A percentile compares a stretch with the other conserved stretches of the same genome.
Conservation (phyloP, 805 yeast genomes). For the Priceomyces carsonii region DNA sequence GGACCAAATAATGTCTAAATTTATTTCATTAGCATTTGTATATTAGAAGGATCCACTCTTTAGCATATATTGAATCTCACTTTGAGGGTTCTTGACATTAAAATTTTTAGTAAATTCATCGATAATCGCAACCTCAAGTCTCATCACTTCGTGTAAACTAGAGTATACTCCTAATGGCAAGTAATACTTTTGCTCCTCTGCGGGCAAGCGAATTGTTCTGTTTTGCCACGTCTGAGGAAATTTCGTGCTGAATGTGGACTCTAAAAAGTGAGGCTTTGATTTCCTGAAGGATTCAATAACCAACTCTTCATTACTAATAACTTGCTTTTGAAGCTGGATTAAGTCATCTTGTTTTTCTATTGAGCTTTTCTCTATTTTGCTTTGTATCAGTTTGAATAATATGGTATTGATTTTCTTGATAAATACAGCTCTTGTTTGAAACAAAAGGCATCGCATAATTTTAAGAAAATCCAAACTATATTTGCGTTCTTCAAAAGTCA, state of each 20-base stretch:
- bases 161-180: slow-evolving; percentile 41
- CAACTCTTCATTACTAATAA: slow-evolving; percentile 23
- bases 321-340: slow-evolving; percentile 26
- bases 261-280: slow-evolving; percentile 25
- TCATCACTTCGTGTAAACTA: slow-evolving; percentile 30
- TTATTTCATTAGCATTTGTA: slow-evolving; percentile 2
- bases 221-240: slow-evolving; percentile 34
- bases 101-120: slow-evolving; percentile 31
- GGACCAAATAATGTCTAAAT: too few relatives aligned
- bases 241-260: slow-evolving; percentile 25
- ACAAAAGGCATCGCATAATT: slow-evolving; percentile 27
- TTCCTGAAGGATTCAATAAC: slow-evolving; percentile 24
- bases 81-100: slow-evolving; percentile 7
- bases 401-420: slow-evolving; percentile 32
- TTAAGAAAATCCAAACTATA: slow-evolving; percentile 13
- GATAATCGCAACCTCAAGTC: slow-evolving; percentile 28
- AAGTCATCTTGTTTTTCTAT: slow-evolving; percentile 11
- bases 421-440: slow-evolving; percentile 28
- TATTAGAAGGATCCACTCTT: slow-evolving; percentile 11
- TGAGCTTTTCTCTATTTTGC: slow-evolving; percentile 16
- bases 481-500: slow-evolving; percentile 3
- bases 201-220: slow-evolving; percentile 20
- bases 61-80: slow-evolving; percentile 10
- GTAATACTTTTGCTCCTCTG: slow-evolving; percentile 27
- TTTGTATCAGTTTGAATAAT: slow-evolving; percentile 21